Base-by-base conservation (phyloP, 768 basidiomycete genomes). In the Pisolithus microcarpus region DNA sequence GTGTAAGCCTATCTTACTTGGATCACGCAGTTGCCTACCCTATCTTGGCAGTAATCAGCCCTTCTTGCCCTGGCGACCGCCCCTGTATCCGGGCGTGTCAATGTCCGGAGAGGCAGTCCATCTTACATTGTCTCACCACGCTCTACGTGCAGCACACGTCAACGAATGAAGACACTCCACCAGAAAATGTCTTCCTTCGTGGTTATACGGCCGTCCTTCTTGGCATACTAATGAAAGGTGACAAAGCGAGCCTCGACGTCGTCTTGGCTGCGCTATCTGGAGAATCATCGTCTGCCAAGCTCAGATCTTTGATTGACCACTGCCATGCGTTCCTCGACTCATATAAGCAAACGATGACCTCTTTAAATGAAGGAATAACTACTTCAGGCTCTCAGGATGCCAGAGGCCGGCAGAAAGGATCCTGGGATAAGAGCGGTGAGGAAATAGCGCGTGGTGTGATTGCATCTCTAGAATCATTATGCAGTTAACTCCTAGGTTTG, bases 131-230 rank as follows among this genome's bases (percentile, higher is more conserved):
- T 52, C 72, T 87, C 7, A 67, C 68, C 5, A 59, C 58, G 16
- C 59, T 87, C 19, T 85, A 84, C 59, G 55, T 62, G 3, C 69
- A 72, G 36, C 71, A 77, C 46, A 55, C 61, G 11, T 46, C 49
- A 43, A 19, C 46, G 38, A 31, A 38, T 44, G 46, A 54, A 52
- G 57, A 55, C 15, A 56, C 56, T 51, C 50, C 43, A 15, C 61
- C 70, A 5, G 76, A 80, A 54, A 63, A 68, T 34, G 71, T 72
- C 11, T 82, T 87, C 56, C 72, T 91, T 7, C 77, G 78, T 15
- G 85, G 85, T 1, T 88, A 90, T 60, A 76, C 87, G 4, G 80
- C 89, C 0, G 79, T 91, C 7, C 75, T 92, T 5, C 76, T 92
- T 44, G 87, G 77, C 8, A 61, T 81, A 5, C 66, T 80, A 36